A percentile compares a stretch with the other conserved stretches of the same genome.
phyloP scores from a whole-genome alignment of 2,329 filamentous ascomycete genomes.

The Neoarthrinium moseri region DNA sequence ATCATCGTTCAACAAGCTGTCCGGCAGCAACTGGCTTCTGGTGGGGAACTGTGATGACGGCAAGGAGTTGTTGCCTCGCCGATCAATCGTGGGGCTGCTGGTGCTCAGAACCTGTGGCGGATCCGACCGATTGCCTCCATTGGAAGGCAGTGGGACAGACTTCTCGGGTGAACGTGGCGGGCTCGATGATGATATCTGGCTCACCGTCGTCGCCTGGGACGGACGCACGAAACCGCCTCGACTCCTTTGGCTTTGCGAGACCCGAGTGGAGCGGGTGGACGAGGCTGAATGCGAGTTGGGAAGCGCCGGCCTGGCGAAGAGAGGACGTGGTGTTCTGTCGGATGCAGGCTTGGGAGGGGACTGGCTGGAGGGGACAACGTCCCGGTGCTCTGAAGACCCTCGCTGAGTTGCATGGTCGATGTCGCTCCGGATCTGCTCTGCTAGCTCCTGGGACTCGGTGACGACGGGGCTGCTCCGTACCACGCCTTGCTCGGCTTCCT shows the following conservation, averaged over 20 bases:
- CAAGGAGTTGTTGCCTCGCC: constrained; percentile 19
- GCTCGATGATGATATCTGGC: constrained; percentile 29
- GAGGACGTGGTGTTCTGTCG: constrained; percentile 6
- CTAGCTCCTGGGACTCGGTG: constrained; percentile 51
- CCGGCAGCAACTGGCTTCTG: constrained; percentile 52
- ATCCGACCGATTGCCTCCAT: constrained; percentile 15
- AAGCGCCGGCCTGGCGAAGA: constrained; percentile 9
- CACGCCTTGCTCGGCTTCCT: constrained; percentile 21
- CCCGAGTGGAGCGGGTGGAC: constrained; percentile 6
- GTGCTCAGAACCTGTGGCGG: constrained; percentile 8
- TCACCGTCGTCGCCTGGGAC: constrained; percentile 45
- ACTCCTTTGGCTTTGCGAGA: constrained; percentile 15
- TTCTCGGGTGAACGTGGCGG: constrained; percentile 25
- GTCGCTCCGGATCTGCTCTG: constrained; percentile 49
- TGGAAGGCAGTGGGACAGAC: constrained; percentile 18
- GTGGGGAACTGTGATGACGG: constrained; percentile 48
- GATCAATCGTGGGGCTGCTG: constrained; percentile 17
- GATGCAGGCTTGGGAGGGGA: constrained; percentile 15
- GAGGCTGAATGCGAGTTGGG: constrained; percentile 7
- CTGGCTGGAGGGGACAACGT: constrained; percentile 32
- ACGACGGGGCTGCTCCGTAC: constrained; percentile 15
- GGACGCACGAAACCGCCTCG: constrained; percentile 27
- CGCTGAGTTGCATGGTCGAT: constrained; percentile 37
- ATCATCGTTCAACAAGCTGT: constrained; percentile 40
- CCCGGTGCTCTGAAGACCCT: constrained; percentile 20